Base-by-base conservation (phyloP, 176 grass and related monocot species). In the Oryza meyeriana region DNA sequence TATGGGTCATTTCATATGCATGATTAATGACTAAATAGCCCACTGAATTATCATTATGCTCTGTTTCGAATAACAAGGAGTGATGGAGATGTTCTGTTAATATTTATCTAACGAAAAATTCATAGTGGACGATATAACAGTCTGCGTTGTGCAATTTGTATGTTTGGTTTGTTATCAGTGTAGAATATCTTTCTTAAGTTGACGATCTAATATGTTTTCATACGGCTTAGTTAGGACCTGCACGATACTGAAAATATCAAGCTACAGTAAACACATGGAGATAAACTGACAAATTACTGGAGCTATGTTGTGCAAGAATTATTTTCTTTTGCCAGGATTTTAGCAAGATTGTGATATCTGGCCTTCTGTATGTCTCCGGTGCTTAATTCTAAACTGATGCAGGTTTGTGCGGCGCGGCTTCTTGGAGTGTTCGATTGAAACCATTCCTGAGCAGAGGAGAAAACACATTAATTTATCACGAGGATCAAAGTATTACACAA, bases 401-500 rank as follows among this genome's bases (percentile, higher is more conserved):
- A 98, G 95, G 95, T 98, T 98, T 86, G 92, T 87, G 71, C 88
- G 90, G 41, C 88, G 92, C 32, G 95, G 95, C 57, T 98, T 95
- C 69, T 81, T 82, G 32, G 84, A 86, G 17, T 98, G 92, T 55
- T 91, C 87, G 18, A 91, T 98, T 18, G 89, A 93, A 50, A 91
- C 75, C 71, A 86, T 98, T 83, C 92, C 95, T 55, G 81, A 36
- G 59, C 81, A 88, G 78, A 95, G 88, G 82, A 93, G 90, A 44
- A 88, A 88, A 75, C 80, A 26, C 22, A 95, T 98, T 72, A 88
- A 95, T 90, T 69, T 93, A 14, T 93, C 88, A 30, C 90, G 86
- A 68, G 87, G 92, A 62, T 98, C 95, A 9, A 98, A 98, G 63
- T 98, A 93, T 86, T 98, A 98, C 62, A 84, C 89, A 52, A 98